These are phyloP conservation scores for Citrus glauca DNA, from an alignment of 345 rosid species.

Conservation along the genomic window DNA sequence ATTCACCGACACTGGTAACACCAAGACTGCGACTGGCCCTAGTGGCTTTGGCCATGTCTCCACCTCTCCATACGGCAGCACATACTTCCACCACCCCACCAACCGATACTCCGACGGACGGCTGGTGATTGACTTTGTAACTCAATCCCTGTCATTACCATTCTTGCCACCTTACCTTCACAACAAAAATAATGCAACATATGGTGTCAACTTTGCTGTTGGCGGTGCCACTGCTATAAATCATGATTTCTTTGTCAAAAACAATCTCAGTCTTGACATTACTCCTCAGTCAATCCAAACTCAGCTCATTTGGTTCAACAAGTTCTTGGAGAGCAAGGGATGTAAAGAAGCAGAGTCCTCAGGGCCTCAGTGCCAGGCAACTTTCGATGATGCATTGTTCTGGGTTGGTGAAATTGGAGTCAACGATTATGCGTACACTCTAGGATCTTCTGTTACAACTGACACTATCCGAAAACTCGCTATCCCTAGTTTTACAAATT, in stretches of 20 bases:
- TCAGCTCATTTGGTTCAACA: constrained; percentile 64
- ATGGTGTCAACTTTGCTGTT: constrained; percentile 88
- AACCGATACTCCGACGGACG: constrained; percentile 94
- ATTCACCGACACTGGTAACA: constrained; percentile 94
- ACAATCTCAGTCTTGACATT: constrained; percentile 58
- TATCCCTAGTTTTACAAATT: constrained; percentile 31
- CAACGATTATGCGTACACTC: constrained; percentile 74
- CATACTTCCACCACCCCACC: constrained; percentile 75
- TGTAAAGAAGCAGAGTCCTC: constrained; percentile 24
- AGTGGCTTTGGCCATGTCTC: constrained; percentile 78
- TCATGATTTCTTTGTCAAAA: constrained; percentile 70
- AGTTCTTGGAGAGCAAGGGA: constrained; percentile 48
- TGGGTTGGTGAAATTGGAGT: constrained; percentile 98
- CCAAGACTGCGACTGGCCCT: constrained; percentile 59
- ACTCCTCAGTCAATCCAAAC: constrained; percentile 77
- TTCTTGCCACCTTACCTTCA: constrained; percentile 67
- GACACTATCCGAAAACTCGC: constrained; percentile 55
- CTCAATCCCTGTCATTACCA: constrained; percentile 61
- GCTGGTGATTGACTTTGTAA: constrained; percentile 77
- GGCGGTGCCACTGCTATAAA: constrained; percentile 85
- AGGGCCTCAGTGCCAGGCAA: constrained; percentile 30
- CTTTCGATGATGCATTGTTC: constrained; percentile 55
- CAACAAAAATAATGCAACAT: constrained; percentile 18
- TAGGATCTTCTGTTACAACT: constrained; percentile 49
- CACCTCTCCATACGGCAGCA: constrained; percentile 68